These are phyloP conservation scores for Rhizodiscina lignyota DNA, from an alignment of 495 filamentous ascomycete genomes.

Conservation along the genomic window DNA sequence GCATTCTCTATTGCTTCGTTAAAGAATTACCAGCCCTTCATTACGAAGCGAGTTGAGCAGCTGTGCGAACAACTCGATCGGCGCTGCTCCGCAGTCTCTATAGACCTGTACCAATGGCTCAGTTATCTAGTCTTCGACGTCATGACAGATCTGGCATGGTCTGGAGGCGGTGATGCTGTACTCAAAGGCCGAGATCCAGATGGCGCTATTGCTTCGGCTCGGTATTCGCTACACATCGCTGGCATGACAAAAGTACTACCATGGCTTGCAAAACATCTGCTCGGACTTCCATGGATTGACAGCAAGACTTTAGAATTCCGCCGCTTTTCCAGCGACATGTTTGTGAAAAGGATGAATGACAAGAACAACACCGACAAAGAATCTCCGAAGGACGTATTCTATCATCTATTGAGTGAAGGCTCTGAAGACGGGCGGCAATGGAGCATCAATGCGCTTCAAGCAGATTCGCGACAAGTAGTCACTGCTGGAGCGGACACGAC, in stretches of 20 bases:
- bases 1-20: background rate
- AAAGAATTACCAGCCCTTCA: background rate
- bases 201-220: background rate
- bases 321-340: background rate
- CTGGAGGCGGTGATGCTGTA: background rate
- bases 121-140: background rate
- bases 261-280: background rate
- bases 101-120: background rate
- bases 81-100: background rate
- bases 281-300: background rate
- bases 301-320: background rate
- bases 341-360: background rate
- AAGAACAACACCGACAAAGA: background rate
- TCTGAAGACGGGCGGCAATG: background rate
- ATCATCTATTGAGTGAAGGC: background rate
- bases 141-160: background rate
- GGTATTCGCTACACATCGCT: background rate
- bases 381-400: background rate
- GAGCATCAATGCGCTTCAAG: background rate
- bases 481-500: background rate
- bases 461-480: background rate
- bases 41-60: background rate
- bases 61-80: background rate
- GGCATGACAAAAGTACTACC: background rate
- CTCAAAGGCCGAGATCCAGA: background rate